Evolutionary conservation across 1,139 yeast species (phyloP).

Genomic region (Meyerozyma elateridarum): DNA sequence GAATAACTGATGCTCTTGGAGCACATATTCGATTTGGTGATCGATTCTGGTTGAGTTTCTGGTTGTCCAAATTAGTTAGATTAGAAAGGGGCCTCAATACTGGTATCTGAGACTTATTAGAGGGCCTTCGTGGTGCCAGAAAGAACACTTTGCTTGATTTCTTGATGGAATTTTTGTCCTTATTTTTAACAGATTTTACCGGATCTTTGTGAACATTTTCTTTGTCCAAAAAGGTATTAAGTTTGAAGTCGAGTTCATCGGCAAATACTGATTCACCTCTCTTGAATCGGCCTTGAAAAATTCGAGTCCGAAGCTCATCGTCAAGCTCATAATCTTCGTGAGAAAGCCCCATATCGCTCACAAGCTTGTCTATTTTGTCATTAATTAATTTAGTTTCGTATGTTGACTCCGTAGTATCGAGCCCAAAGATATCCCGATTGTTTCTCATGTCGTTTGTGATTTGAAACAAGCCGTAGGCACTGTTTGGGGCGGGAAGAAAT

Average conservation of each 20-base stretch:
- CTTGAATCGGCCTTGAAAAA: conserved; percentile 35
- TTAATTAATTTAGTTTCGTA: conserved; percentile 24
- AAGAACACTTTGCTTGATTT: conserved; percentile 22
- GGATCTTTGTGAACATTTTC: conserved; percentile 19
- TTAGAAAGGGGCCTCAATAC: conserved; percentile 26
- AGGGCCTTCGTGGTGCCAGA: conserved; percentile 18
- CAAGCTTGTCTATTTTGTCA: conserved; percentile 35
- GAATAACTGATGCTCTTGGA: conserved; percentile 27
- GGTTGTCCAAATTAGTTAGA: conserved; percentile 18
- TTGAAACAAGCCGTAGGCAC: conserved; percentile 34
- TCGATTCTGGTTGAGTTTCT: conserved; percentile 11
- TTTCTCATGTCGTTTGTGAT: conserved; percentile 28
- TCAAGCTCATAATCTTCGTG: conserved; percentile 26
- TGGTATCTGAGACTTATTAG: conserved; percentile 21
- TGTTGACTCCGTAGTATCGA: conserved; percentile 17
- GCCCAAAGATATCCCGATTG: conserved; percentile 10
- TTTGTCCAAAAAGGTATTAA: conserved; percentile 23
- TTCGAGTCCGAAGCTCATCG: conserved; percentile 43
- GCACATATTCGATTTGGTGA: conserved; percentile 39
- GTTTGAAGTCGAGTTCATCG: conserved; percentile 27
- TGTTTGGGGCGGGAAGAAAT: conserved; percentile 3
- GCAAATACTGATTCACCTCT: conserved; percentile 14
- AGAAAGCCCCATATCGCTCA: conserved; percentile 21
- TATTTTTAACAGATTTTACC: conserved; percentile 18
- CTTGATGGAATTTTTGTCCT: conserved; percentile 17